These are phyloP conservation scores for Trichaptum fuscoviolaceum DNA, from an alignment of 768 basidiomycete genomes.

Conservation along the genomic window DNA sequence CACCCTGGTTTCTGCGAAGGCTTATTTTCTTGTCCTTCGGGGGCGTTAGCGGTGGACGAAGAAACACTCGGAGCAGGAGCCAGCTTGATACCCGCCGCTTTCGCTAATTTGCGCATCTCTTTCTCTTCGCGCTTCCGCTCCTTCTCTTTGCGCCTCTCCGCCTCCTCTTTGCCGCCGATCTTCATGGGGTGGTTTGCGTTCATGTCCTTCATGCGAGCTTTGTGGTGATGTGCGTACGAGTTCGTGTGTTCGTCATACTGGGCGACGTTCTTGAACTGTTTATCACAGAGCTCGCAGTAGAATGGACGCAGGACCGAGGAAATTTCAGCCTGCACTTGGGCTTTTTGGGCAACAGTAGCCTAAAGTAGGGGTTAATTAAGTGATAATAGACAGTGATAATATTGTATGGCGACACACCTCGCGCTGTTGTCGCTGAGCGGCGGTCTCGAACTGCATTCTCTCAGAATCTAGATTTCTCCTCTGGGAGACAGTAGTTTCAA, in stretches of 20 bases:
- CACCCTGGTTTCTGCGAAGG: conserved; percentile 13
- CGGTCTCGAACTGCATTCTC: conserved; percentile 73
- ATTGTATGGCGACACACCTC: conserved; percentile 42
- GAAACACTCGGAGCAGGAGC: conserved; percentile 23
- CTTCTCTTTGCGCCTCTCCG: conserved; percentile 77
- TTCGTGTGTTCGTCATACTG: conserved; percentile 90
- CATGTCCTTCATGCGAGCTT: conserved; percentile 77
- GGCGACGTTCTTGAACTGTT: conserved; percentile 80
- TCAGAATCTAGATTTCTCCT: conserved; percentile 78
- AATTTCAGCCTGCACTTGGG: conserved; percentile 64
- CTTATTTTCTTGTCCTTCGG: conserved; percentile 13
- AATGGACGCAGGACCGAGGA: conserved; percentile 64
- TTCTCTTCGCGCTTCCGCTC: conserved; percentile 83
- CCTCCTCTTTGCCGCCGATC: conserved; percentile 57
- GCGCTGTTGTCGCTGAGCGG: conserved; percentile 65
- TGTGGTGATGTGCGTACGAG: conserved; percentile 84
- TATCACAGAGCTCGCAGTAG: conserved; percentile 80
- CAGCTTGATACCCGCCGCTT: conserved; percentile 75
- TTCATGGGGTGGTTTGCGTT: conserved; percentile 58
- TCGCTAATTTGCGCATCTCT: conserved; percentile 78
- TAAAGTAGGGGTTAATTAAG: conserved; percentile 22
- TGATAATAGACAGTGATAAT: conserved; percentile 8
- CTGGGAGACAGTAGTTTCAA: conserved; percentile 80
- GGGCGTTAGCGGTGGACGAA: conserved; percentile 11
- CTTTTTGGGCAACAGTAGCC: conserved; percentile 60